Percentiles rank a stretch among this genome's conserved stretches.
Evolutionary conservation across 148 eudicot species (phyloP).

Genomic region (Rhododendron simsii): DNA sequence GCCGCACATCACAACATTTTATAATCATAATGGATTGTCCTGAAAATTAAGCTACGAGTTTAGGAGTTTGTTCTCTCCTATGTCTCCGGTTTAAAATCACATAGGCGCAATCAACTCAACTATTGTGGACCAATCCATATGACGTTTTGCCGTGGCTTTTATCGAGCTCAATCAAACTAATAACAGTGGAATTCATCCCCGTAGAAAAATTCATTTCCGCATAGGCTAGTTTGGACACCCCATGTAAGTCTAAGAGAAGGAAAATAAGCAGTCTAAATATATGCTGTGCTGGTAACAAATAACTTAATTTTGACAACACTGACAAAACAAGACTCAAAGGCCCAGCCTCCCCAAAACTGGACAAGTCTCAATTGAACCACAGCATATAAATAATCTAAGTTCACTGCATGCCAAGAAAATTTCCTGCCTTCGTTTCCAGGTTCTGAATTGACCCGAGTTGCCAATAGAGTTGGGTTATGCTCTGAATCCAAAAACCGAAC

Average conservation of each 20-base stretch:
- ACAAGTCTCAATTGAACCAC: not conserved
- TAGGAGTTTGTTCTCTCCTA: no score
- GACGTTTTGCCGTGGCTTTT: no score
- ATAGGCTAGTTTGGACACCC: not conserved
- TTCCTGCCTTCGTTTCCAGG: not conserved
- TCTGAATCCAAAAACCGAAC: not conserved
- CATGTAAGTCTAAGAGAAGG: not conserved
- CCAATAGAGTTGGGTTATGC: not conserved
- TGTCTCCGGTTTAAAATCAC: no score
- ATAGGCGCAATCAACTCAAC: no score
- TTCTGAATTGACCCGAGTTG: not conserved
- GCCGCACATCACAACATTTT: no score
- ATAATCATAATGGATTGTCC: no score
- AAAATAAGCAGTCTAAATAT: not conserved
- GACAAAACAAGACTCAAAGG: not conserved
- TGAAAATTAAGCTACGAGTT: no score
- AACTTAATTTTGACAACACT: not conserved
- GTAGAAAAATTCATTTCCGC: not conserved
- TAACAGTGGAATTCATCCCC: not conserved
- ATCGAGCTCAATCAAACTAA: not conserved
- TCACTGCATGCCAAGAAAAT: not conserved
- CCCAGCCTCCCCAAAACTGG: not conserved
- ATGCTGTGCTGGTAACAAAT: not conserved
- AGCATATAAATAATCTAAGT: not conserved
- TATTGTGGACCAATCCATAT: no score